Evolutionary conservation across 78 protist genomes (phyloP), one percentile per base, ranked within the genome.

Genomic region (Dictyostelium firmibasis): DNA sequence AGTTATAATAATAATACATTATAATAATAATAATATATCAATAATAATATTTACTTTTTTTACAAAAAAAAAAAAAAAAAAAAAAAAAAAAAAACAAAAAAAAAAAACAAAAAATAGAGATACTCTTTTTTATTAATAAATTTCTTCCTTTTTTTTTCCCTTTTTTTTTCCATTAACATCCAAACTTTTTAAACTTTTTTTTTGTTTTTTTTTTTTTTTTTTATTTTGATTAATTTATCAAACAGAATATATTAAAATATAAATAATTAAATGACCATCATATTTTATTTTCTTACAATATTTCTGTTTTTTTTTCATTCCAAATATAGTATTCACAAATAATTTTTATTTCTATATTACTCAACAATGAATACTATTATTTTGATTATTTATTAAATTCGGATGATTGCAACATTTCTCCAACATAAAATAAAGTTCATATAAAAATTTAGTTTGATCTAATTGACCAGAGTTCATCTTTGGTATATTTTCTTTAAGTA

Each of bases 401-500:
- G 44, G 33, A 41, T 67, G 89, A 53, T 84, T 84, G 29, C 89
- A 84, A 67, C 89, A 84, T 41, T 67, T 67, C 41, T 29, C 36
- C 14, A 84, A 25, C 27, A 18, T n/a, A 3, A n/a, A 27, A 31
- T 84, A 67, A 18, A 84, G 79, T 1, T 84, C 89, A 13, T 18
- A 11, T 20, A 84, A 33, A 67, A 84, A 27, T 35, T 35, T 38
- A n/a, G 89, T 41, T 27, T 84, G 89, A 41, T 84, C 89, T 6
- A 79, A 27, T 25, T 60, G 44, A 60, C 27, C 16, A 14, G 81
- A 60, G 27, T 60, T 67, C 89, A 67, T 84, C 7, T 84, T 84
- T 64, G 89, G 89, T 25, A 84, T 84, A 67, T 84, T 84, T 11
- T 84, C 79, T 67, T 84, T 84, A 1, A 84, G 36, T 67, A 84